Evolutionary conservation across 2,329 filamentous ascomycete species (phyloP).

Genomic region (Cylindrodendrum hubeiense): DNA sequence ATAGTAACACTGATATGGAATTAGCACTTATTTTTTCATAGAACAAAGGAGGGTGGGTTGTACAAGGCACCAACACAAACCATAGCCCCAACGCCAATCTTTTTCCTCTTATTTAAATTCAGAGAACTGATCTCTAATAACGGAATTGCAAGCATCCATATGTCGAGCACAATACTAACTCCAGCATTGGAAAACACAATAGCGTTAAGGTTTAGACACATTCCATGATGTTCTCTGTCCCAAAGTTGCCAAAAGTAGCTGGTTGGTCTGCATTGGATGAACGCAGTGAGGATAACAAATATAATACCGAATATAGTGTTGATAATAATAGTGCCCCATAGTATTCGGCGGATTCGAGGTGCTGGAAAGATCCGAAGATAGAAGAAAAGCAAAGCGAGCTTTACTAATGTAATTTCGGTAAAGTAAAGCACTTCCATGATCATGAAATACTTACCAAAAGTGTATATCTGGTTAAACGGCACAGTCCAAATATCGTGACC

Average conservation of each 20-base stretch:
- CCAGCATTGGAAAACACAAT: slow-evolving; percentile 22
- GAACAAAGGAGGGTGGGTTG: neutral
- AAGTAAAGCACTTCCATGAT: slow-evolving; percentile 15
- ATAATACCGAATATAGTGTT: neutral
- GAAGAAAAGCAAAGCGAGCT: slow-evolving; percentile 24
- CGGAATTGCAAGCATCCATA: neutral
- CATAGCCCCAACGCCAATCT: neutral
- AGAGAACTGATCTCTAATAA: neutral
- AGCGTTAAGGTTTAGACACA: slow-evolving; percentile 8
- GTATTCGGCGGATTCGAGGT: neutral
- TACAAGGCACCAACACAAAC: neutral
- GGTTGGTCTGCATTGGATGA: slow-evolving; percentile 10
- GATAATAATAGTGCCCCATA: slow-evolving; percentile 17
- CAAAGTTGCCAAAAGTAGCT: slow-evolving; percentile 24
- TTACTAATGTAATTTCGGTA: slow-evolving; percentile 13
- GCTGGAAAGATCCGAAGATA: slow-evolving; percentile 25
- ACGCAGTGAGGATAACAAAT: neutral
- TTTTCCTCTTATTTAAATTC: neutral
- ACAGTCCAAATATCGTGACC: slow-evolving; percentile 22
- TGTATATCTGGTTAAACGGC: neutral
- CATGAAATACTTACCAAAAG: slow-evolving; percentile 11
- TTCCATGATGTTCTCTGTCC: slow-evolving; percentile 11
- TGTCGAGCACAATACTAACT: slow-evolving; percentile 13
- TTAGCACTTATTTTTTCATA: neutral
- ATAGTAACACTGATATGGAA: neutral